A percentile compares a stretch with the other conserved stretches of the same genome.
These are phyloP conservation scores for Nadsonia fulvescens DNA, from an alignment of 805 yeast genomes.

Conservation along the genomic window DNA sequence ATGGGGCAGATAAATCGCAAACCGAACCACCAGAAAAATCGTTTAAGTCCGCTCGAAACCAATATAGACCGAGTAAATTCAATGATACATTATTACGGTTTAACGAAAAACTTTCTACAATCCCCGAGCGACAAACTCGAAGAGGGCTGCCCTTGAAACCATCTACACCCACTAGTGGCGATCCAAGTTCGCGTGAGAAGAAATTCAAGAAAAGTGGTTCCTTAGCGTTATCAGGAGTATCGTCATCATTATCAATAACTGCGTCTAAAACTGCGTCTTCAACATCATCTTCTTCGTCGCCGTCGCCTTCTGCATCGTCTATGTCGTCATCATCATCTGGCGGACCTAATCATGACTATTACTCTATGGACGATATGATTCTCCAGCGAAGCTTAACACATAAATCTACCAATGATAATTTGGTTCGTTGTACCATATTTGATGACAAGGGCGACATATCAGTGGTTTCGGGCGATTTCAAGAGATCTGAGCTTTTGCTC, in stretches of 20 bases:
- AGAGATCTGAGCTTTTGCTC: slow-evolving; percentile 51
- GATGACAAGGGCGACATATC: slow-evolving; percentile 50
- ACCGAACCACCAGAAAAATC: too few species aligned
- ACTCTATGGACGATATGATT: slow-evolving; percentile 11
- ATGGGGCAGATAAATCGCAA: too few species aligned
- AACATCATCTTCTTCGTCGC: neutral
- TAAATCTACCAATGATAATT: slow-evolving; percentile 14
- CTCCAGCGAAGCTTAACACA: slow-evolving; percentile 11
- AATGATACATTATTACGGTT: too few species aligned
- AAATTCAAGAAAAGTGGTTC: too few species aligned
- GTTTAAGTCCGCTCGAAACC: too few species aligned
- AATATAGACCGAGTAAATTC: too few species aligned
- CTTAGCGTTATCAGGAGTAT: slow-evolving; percentile 1
- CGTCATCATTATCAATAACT: too few species aligned
- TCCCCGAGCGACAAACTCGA: too few species aligned
- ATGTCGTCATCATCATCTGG: neutral
- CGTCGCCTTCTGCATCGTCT: neutral
- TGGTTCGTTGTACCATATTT: slow-evolving; percentile 67
- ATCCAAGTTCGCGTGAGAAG: too few species aligned
- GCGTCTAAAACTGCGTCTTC: slow-evolving; percentile 1
- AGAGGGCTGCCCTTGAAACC: too few species aligned
- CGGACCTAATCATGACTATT: slow-evolving; percentile 1
- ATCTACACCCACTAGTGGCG: too few species aligned
- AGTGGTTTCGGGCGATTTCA: slow-evolving; percentile 54
- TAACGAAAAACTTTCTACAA: too few species aligned